Evolutionary conservation across 2,329 filamentous ascomycete species (phyloP).

Genomic region (Dothistroma septosporum): DNA sequence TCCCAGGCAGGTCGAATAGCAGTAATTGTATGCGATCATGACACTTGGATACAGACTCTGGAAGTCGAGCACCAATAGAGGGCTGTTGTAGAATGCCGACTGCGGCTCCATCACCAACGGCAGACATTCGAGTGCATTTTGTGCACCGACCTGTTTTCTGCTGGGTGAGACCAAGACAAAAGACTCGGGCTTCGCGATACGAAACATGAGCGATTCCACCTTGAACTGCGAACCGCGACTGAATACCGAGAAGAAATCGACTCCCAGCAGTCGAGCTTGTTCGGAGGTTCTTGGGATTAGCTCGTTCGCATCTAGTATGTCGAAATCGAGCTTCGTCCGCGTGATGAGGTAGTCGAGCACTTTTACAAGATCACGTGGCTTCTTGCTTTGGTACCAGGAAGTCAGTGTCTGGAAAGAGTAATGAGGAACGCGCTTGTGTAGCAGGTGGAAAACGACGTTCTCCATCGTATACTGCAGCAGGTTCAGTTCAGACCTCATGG

Average conservation of each 20-base stretch:
- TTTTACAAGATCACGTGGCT: constrained; percentile 65
- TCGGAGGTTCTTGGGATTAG: constrained; percentile 85
- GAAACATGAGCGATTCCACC: constrained; percentile 97
- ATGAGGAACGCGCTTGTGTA: constrained; percentile 83
- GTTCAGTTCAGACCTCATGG: constrained; percentile 89
- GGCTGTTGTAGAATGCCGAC: constrained; percentile 88
- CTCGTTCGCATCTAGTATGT: constrained; percentile 87
- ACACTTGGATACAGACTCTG: constrained; percentile 94
- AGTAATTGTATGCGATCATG: constrained; percentile 99
- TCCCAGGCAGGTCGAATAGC: constrained; percentile 93
- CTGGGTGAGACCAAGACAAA: constrained; percentile 87
- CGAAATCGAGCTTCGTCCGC: constrained; percentile 75
- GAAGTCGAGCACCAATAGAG: constrained; percentile 87
- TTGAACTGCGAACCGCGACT: constrained; percentile 96
- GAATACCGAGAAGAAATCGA: constrained; percentile 96
- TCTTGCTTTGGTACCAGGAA: constrained; percentile 70
- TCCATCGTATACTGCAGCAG: constrained; percentile 94
- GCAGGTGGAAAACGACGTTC: constrained; percentile 85
- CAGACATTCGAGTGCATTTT: constrained; percentile 91
- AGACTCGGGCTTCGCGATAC: constrained; percentile 95
- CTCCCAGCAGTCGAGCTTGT: constrained; percentile 84
- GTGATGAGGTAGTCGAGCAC: constrained; percentile 72
- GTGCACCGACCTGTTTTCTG: constrained; percentile 83
- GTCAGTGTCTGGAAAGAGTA: constrained; percentile 78
- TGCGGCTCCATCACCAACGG: constrained; percentile 97